phyloP scores from a whole-genome alignment of 768 basidiomycete species.

The Naganishia antarctica region DNA sequence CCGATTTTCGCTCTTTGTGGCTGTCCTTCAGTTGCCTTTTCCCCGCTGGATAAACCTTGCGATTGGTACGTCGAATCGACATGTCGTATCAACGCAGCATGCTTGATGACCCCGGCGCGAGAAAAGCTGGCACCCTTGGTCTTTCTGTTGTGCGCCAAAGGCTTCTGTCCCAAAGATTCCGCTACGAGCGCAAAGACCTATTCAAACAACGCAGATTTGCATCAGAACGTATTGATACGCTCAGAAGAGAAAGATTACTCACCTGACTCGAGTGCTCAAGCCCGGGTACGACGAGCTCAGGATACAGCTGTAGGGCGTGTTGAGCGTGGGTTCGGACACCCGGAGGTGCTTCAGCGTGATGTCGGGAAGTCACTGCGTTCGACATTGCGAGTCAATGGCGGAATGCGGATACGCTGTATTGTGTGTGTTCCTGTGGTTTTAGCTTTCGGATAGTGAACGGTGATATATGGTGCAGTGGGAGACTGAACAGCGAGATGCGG shows the following conservation, averaged over 20 bases:
- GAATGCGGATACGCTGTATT: too few relatives aligned
- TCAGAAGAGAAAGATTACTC: background rate
- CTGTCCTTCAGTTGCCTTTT: background rate
- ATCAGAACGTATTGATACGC: background rate
- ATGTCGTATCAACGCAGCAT: background rate
- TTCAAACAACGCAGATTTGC: background rate
- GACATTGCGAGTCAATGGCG: too few relatives aligned
- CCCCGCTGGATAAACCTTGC: background rate
- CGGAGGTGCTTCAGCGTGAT: slow-evolving; percentile 5
- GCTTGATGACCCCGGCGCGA: background rate
- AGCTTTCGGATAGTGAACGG: too few relatives aligned
- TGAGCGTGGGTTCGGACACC: slow-evolving; percentile 8
- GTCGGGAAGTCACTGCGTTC: background rate
- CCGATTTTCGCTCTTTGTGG: background rate
- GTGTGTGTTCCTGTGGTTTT: too few relatives aligned
- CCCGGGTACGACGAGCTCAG: slow-evolving; percentile 6
- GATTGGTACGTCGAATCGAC: slow-evolving; percentile 3
- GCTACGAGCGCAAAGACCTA: slow-evolving; percentile 19
- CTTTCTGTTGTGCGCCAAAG: background rate
- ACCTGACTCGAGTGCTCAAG: slow-evolving; percentile 19
- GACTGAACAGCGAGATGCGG: too few relatives aligned
- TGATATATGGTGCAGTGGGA: too few relatives aligned
- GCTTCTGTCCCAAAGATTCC: slow-evolving; percentile 10
- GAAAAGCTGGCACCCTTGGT: too few relatives aligned
- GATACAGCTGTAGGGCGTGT: background rate